Evolutionary conservation across 495 filamentous ascomycete species (phyloP).

Genomic region (Daldinia caldariorum): DNA sequence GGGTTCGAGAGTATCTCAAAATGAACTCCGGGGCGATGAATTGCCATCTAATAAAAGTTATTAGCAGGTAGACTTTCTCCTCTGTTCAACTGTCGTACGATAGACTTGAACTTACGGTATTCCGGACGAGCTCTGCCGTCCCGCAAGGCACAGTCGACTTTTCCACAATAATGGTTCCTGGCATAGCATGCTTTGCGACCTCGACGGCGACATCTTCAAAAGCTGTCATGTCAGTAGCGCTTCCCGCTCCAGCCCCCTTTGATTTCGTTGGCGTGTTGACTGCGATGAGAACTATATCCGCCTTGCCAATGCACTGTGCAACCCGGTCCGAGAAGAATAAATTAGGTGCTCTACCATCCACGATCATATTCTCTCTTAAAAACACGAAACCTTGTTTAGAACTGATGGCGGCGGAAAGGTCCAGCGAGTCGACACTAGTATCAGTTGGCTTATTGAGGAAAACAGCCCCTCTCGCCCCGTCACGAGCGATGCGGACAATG

Average conservation of each 20-base stretch:
- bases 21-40: constrained; percentile 64
- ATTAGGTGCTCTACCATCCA: constrained; percentile 61
- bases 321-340: constrained; percentile 78
- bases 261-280: constrained; percentile 86
- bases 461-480: constrained; percentile 55
- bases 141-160: constrained; percentile 85
- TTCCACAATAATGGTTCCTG: constrained; percentile 81
- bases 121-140: constrained; percentile 74
- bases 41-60: constrained; percentile 48
- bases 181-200: constrained; percentile 71
- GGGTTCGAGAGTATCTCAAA: constrained; percentile 88
- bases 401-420: constrained; percentile 11
- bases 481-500: constrained; percentile 71
- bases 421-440: constrained; percentile 4
- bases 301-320: constrained; percentile 66
- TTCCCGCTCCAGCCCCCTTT: constrained; percentile 73
- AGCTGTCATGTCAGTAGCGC: constrained; percentile 75
- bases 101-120: constrained; percentile 62
- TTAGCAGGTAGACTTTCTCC: constrained; percentile 7
- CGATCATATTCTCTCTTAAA: constrained; percentile 31
- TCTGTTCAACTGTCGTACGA: not conserved
- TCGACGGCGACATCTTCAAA: constrained; percentile 75
- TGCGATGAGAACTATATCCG: constrained; percentile 80
- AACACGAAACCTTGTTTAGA: constrained; percentile 22
- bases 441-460: constrained; percentile 45